These are phyloP conservation scores for Salvia splendens DNA, from an alignment of 257 asterid species.

Conservation along the genomic window DNA sequence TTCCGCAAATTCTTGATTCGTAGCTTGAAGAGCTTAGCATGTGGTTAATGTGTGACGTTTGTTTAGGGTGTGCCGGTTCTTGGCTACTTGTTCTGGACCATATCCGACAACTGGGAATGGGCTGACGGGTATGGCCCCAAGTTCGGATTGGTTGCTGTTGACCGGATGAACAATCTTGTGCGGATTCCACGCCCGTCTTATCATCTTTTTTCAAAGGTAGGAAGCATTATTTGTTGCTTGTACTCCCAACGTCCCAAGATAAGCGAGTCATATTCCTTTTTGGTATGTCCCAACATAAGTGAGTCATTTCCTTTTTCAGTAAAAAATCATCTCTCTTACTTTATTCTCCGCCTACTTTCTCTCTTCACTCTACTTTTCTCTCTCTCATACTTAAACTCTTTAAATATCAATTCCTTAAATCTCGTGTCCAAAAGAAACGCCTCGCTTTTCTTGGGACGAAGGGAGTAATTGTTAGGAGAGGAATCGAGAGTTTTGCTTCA, in stretches of 20 bases:
- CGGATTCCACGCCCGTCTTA: slow-evolving; percentile 85
- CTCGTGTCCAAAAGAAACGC: too few relatives aligned
- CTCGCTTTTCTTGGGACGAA: too few relatives aligned
- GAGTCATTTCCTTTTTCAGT: too few relatives aligned
- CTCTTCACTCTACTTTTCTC: too few relatives aligned
- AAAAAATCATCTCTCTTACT: too few relatives aligned
- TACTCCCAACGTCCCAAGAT: too few relatives aligned
- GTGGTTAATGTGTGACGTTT: neutral
- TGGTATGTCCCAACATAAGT: too few relatives aligned
- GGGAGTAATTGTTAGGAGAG: neutral
- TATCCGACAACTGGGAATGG: slow-evolving; percentile 99
- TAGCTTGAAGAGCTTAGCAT: slow-evolving; percentile 7
- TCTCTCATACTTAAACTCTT: too few relatives aligned
- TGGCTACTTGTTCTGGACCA: slow-evolving; percentile 97
- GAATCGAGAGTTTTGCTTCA: slow-evolving; percentile 12
- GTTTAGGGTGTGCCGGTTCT: slow-evolving; percentile 72
- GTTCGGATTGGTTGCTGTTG: slow-evolving; percentile 91
- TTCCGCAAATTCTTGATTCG: slow-evolving; percentile 24
- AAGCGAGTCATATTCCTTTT: too few relatives aligned
- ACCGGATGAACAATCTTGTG: slow-evolving; percentile 76
- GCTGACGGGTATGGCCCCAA: slow-evolving; percentile 99
- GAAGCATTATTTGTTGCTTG: neutral
- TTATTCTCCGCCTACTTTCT: too few relatives aligned
- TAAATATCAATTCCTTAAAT: too few relatives aligned
- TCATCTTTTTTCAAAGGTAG: slow-evolving; percentile 69